Percentiles rank a stretch among this genome's conserved stretches.
These are phyloP conservation scores for Incumbomyces delicatus DNA, from an alignment of 2,329 filamentous ascomycete genomes.

Conservation along the genomic window DNA sequence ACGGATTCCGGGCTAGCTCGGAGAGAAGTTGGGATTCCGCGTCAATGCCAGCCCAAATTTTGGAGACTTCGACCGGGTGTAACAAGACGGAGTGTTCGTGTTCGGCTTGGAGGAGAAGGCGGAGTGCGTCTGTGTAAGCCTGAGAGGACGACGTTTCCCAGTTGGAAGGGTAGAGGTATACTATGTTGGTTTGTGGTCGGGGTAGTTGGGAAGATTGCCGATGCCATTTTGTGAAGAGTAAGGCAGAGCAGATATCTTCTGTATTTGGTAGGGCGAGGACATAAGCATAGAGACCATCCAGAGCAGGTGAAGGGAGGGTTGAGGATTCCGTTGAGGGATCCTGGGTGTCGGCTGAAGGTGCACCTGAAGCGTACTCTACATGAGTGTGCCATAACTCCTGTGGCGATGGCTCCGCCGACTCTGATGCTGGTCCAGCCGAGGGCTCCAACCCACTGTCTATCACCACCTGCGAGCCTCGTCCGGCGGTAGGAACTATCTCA, in stretches of 20 bases:
- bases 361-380: background rate
- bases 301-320: background rate
- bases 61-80: slow-evolving; percentile 15
- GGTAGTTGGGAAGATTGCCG: slow-evolving; percentile 21
- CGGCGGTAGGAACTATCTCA: background rate
- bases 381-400: slow-evolving; percentile 1
- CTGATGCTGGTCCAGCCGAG: background rate
- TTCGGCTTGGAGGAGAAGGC: slow-evolving; percentile 30
- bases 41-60: slow-evolving; percentile 8
- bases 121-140: slow-evolving; percentile 24
- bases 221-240: slow-evolving; percentile 33
- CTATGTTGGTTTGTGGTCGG: slow-evolving; percentile 28
- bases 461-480: background rate
- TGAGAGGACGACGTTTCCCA: slow-evolving; percentile 27
- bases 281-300: slow-evolving; percentile 21
- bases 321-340: background rate
- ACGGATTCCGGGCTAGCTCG: slow-evolving; percentile 15
- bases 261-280: slow-evolving; percentile 35
- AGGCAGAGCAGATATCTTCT: slow-evolving; percentile 35
- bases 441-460: background rate
- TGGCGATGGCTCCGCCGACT: background rate
- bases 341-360: background rate
- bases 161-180: slow-evolving; percentile 38
- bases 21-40: slow-evolving; percentile 16
- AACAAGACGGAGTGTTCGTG: slow-evolving; percentile 30